Base-by-base conservation (phyloP, 345 rosid species). In the Odontarrhena argentea region DNA sequence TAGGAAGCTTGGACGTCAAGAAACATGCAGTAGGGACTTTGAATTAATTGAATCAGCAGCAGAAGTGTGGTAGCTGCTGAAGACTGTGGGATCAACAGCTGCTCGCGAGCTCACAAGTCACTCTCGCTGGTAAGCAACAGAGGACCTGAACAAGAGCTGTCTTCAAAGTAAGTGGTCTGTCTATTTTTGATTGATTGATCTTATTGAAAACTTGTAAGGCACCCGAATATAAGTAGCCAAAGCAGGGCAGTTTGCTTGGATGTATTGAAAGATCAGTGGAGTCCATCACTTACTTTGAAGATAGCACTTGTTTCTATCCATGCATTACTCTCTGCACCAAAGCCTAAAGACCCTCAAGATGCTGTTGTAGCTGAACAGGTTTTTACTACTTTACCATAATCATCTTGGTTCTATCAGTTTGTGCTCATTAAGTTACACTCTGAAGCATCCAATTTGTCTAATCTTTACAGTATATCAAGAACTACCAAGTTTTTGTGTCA, bases 351-450 rank as follows among this genome's bases (percentile, higher is more conserved):
- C 56, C 99, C 99, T 71, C 97, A 95, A 79, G 99, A 95, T 82
- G 99, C 97, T 55, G 96, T 95, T 70, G 97, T 95, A 49, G 99
- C 99, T 52, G 88, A 89, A 81, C 99, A 91, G 97, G 99, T 91
- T 30, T 13, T 37, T 43, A 3, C 52, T 47, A 5, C 40, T 4
- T 61, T 4, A 48, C 55, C 50, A n/a, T 50, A 7, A 12, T 8
- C 3, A 50, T 50, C 35, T 18, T 54, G 6, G 8, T 1, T 51
- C 11, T 24, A 11, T 6, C 0, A 10, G 12, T 7, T 13, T 35
- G n/a, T 49, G 35, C 3, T 2, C 6, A 22, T 6, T 22, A 9
- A 44, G n/a, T 66, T 37, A 48, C 44, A 44, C 0, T 24, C 32
- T 24, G 26, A 35, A 34, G 42, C 41, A 9, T 5, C 61, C n/a